Evolutionary conservation across 805 yeast genomes (phyloP).

Genomic region (Hyphopichia homilentoma): DNA sequence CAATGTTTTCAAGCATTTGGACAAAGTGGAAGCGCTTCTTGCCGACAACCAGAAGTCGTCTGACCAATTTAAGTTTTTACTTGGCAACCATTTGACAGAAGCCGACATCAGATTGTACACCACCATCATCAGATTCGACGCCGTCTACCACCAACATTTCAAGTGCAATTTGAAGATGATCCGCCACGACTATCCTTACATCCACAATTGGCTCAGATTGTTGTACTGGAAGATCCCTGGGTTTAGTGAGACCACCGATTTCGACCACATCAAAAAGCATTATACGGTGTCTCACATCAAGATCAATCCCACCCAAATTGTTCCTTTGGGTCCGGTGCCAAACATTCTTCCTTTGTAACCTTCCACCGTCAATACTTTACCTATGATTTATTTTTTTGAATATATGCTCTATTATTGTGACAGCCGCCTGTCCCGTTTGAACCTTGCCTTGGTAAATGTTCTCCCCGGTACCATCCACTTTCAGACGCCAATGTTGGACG

Average conservation of each 20-base stretch:
- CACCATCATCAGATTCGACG: constrained; percentile 86
- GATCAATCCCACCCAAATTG: constrained; percentile 78
- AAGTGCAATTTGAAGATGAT: constrained; percentile 85
- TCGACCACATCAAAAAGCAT: constrained; percentile 87
- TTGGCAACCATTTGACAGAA: constrained; percentile 73
- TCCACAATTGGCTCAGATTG: constrained; percentile 77
- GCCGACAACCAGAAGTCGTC: constrained; percentile 34
- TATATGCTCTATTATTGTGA: not conserved
- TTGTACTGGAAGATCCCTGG: constrained; percentile 78
- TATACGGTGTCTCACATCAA: constrained; percentile 81
- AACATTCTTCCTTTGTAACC: constrained; percentile 45
- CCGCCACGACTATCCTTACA: constrained; percentile 70
- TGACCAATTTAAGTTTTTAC: constrained; percentile 36
- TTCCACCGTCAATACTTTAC: no score
- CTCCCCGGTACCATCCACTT: not conserved
- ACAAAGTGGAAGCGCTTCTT: constrained; percentile 63
- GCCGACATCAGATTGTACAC: constrained; percentile 87
- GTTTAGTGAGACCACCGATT: constrained; percentile 74
- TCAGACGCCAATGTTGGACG: no score
- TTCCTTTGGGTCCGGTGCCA: constrained; percentile 88
- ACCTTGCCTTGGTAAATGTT: no score
- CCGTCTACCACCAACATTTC: constrained; percentile 93
- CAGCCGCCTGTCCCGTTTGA: not conserved
- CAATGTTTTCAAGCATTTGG: constrained; percentile 62
- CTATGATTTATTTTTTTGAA: not conserved